phyloP scores from a whole-genome alignment of 768 basidiomycete genomes.

The Boletus fagicola region DNA sequence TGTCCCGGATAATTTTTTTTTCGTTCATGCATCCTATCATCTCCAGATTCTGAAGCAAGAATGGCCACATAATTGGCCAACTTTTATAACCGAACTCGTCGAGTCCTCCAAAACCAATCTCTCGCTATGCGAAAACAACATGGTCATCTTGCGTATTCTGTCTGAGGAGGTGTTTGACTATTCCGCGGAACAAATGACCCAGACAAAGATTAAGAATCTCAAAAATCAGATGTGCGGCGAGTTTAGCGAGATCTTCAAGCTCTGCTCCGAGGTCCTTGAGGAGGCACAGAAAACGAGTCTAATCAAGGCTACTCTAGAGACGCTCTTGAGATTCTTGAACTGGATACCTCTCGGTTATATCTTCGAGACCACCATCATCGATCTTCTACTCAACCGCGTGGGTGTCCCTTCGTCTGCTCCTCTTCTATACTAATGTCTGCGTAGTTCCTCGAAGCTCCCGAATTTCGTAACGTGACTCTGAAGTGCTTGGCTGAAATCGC shows the following conservation, averaged over 20 bases:
- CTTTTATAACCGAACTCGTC: slow-evolving; percentile 94
- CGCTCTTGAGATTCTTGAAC: slow-evolving; percentile 91
- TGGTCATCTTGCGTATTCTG: slow-evolving; percentile 96
- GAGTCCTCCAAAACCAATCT: slow-evolving; percentile 96
- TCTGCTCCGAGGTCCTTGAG: slow-evolving; percentile 94
- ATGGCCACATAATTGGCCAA: slow-evolving; percentile 99
- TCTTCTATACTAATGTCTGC: slow-evolving; percentile 11
- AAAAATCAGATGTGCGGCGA: slow-evolving; percentile 99
- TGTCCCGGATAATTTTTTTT: neutral
- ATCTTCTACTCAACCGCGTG: slow-evolving; percentile 87
- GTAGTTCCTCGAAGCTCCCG: slow-evolving; percentile 94
- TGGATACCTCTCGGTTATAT: slow-evolving; percentile 99
- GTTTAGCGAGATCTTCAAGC: slow-evolving; percentile 96
- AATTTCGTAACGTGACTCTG: slow-evolving; percentile 95
- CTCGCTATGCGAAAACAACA: slow-evolving; percentile 98
- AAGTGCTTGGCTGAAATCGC: slow-evolving; percentile 98
- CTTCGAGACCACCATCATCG: slow-evolving; percentile 97
- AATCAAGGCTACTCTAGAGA: slow-evolving; percentile 93
- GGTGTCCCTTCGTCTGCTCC: slow-evolving; percentile 33
- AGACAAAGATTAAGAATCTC: slow-evolving; percentile 93
- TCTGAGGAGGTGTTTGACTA: slow-evolving; percentile 99
- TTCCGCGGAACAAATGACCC: slow-evolving; percentile 98
- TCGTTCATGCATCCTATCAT: slow-evolving; percentile 7
- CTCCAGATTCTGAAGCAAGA: slow-evolving; percentile 95
- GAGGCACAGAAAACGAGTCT: slow-evolving; percentile 95